phyloP scores from a whole-genome alignment of 495 filamentous ascomycete species.

The Neurospora sp. region DNA sequence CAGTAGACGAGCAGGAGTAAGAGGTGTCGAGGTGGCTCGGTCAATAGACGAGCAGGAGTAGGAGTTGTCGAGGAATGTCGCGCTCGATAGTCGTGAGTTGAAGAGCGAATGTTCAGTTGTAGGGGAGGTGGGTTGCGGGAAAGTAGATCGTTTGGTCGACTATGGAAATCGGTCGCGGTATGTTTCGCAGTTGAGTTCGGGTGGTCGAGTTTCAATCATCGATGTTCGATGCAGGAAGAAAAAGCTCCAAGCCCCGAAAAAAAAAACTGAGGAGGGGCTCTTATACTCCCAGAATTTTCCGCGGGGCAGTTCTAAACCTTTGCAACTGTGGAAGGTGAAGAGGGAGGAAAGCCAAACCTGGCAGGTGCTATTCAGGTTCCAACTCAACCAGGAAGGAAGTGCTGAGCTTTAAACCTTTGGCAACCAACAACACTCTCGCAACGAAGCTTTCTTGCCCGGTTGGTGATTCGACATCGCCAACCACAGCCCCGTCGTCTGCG shows the following conservation, averaged over 20 bases:
- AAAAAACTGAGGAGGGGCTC: neutral
- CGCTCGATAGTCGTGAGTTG: neutral
- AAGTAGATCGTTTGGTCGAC: neutral
- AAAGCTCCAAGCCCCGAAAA: neutral
- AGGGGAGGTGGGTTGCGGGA: fast-evolving
- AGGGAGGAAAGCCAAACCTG: neutral
- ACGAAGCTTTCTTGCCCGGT: neutral
- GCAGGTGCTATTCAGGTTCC: neutral
- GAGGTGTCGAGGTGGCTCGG: no score
- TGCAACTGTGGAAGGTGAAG: neutral
- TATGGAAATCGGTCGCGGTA: neutral
- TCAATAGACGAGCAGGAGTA: no score
- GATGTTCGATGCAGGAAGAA: neutral
- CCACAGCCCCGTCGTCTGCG: neutral
- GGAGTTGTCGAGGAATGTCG: no score
- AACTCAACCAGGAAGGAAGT: neutral
- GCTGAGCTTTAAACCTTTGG: no score
- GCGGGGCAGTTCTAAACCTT: neutral
- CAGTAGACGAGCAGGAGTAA: no score
- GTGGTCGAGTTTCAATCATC: neutral
- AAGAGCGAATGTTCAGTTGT: neutral
- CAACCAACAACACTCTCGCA: neutral
- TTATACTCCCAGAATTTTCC: neutral
- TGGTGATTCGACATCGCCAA: neutral
- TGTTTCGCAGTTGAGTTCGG: neutral